phyloP scores from a whole-genome alignment of 2,329 filamentous ascomycete genomes.

The Aspergillus pseudoterreus region DNA sequence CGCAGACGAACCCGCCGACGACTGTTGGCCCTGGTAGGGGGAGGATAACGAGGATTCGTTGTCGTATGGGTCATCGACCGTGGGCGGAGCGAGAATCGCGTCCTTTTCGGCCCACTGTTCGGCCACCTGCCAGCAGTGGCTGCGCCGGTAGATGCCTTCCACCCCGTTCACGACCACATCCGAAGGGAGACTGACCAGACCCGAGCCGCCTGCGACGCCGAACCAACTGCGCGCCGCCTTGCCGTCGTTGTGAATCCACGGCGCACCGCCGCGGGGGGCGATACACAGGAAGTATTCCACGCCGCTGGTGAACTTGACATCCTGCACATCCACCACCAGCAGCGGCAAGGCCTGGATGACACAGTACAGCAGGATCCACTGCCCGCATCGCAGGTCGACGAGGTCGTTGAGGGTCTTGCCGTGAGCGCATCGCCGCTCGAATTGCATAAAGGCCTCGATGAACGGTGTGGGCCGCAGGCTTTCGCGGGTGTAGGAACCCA shows the following conservation, averaged over 20 bases:
- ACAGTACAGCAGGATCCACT: slow-evolving; percentile 51
- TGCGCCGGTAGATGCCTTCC: slow-evolving; percentile 65
- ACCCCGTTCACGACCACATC: slow-evolving; percentile 64
- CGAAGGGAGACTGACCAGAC: slow-evolving; percentile 59
- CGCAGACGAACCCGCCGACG: slow-evolving; percentile 34
- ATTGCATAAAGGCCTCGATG: slow-evolving; percentile 47
- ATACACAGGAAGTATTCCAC: slow-evolving; percentile 51
- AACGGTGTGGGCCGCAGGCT: slow-evolving; percentile 51
- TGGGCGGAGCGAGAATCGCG: slow-evolving; percentile 29
- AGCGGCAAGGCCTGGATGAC: slow-evolving; percentile 49
- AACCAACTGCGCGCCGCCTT: slow-evolving; percentile 47
- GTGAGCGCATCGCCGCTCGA: slow-evolving; percentile 42
- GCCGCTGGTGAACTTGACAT: slow-evolving; percentile 41
- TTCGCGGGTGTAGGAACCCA: slow-evolving; percentile 76
- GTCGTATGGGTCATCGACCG: slow-evolving; percentile 33
- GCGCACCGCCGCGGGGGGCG: slow-evolving; percentile 45
- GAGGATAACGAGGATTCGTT: slow-evolving; percentile 38
- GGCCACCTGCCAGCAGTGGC: slow-evolving; percentile 66
- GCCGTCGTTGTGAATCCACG: slow-evolving; percentile 46
- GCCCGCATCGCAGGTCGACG: slow-evolving; percentile 45
- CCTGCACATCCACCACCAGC: slow-evolving; percentile 48
- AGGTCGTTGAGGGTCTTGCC: slow-evolving; percentile 45
- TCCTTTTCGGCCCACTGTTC: slow-evolving; percentile 55
- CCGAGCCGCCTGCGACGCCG: slow-evolving; percentile 58
- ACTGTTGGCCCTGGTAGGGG: slow-evolving; percentile 35